A percentile compares a stretch with the other conserved stretches of the same genome.
phyloP scores from a whole-genome alignment of 2,329 filamentous ascomycete species.

The Colletotrichum sansevieriae region DNA sequence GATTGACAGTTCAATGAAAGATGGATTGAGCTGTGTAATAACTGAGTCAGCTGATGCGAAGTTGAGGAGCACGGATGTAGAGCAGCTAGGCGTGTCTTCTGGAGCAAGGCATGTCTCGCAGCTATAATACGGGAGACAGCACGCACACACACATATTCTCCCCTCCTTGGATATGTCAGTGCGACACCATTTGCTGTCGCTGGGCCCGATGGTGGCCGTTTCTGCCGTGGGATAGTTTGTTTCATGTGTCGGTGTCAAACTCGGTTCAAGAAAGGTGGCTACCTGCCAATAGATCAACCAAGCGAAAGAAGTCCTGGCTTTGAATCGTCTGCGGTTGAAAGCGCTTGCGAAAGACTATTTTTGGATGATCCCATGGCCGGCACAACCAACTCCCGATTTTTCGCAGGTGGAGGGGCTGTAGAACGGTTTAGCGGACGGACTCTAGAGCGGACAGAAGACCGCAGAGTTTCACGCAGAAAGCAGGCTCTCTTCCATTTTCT shows the following conservation, averaged over 20 bases:
- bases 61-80: background rate
- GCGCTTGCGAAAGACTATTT: background rate
- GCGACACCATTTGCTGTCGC: background rate
- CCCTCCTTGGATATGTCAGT: background rate
- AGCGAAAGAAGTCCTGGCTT: background rate
- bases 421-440: background rate
- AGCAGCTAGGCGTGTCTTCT: background rate
- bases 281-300: background rate
- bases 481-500: background rate
- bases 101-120: constrained; percentile 3
- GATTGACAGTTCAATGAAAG: background rate
- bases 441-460: constrained; percentile 2
- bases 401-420: constrained; percentile 13
- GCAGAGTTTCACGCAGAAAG: constrained; percentile 2
- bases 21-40: background rate
- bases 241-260: constrained; percentile 11
- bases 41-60: constrained; percentile 21
- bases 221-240: constrained; percentile 12
- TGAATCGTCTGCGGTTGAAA: background rate
- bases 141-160: background rate
- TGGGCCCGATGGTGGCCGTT: background rate
- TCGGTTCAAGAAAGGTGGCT: background rate
- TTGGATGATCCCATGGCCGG: constrained; percentile 11
- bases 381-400: background rate
- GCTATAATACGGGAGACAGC: background rate